Base-by-base conservation (phyloP, 1,284 basidiomycete species). In the Ceratobasidium sp. region DNA sequence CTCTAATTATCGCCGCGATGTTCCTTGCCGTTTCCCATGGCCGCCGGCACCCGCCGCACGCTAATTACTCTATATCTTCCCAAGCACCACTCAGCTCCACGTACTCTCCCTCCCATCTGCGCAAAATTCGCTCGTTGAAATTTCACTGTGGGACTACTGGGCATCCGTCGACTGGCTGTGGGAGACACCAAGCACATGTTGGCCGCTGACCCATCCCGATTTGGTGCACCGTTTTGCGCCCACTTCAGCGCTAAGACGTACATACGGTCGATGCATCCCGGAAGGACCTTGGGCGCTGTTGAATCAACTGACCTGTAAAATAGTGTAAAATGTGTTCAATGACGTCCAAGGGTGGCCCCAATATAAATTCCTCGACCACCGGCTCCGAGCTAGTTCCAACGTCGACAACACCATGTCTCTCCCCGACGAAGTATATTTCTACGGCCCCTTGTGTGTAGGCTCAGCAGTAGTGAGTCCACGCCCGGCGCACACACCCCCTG, bases 381-480 rank as follows among this genome's bases (percentile, higher is more conserved):
- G 11, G 36, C 11, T 41, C 36, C 36, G 6, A 4, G 36, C 36
- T 11, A 41, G 36, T 41, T 11, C 11, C 36, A 41, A 41, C 36
- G 36, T 11, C 4, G 36, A 41, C 36, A 5, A 41, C 36, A 11
- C 4, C 36, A 41, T 41, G 36, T 41, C 36, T 41, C 36, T 41
- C 36, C 36, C 36, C 4, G 36, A 41, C 36, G 36, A 11, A 4
- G 36, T 41, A 4, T 11, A 5, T 5, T 41, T 73, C 45, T 57
- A 65, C 22, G 64, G 33, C 8, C 75, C 75, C 14, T 19, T 76
- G 31, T 29, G 47, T 33, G 69, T 54, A n/a, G 53, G 54, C 2
- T 31, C 48, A 36, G 62, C 51, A 9, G 45, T 76, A 7, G 75
- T 76, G 36, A 59, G 69, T 73, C 41, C 41, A 19, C 33, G 2